Percentiles rank a stretch among this genome's conserved stretches.
Conservation (phyloP, 2,329 filamentous ascomycete species). For the Coniochaeta sp. region DNA sequence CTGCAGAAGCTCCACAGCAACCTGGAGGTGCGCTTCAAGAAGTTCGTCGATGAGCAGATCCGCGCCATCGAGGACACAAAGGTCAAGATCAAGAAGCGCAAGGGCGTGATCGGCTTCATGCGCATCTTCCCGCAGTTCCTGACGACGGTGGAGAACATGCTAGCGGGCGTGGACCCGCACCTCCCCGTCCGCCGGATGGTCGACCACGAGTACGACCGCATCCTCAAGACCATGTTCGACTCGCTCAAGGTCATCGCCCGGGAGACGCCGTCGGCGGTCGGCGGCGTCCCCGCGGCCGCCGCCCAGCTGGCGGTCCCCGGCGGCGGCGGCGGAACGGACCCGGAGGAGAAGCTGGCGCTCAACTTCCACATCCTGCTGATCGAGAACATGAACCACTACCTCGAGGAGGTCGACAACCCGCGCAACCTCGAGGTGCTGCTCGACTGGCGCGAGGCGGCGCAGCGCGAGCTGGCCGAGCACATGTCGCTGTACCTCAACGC, state of each 20-base stretch:
- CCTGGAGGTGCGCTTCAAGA: constrained; percentile 69
- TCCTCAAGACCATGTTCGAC: constrained; percentile 95
- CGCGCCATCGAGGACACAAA: constrained; percentile 96
- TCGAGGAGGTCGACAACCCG: constrained; percentile 81
- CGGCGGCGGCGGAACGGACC: constrained; percentile 29
- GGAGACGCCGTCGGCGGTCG: constrained; percentile 55
- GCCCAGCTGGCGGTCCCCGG: background rate
- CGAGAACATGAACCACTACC: constrained; percentile 97
- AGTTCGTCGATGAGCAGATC: constrained; percentile 91
- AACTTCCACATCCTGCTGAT: constrained; percentile 97
- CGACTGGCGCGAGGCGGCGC: constrained; percentile 74
- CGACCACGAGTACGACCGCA: constrained; percentile 79
- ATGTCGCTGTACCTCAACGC: constrained; percentile 80
- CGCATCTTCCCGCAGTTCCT: constrained; percentile 86
- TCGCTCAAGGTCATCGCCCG: constrained; percentile 88
- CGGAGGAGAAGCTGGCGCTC: constrained; percentile 90
- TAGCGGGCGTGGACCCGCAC: constrained; percentile 48
- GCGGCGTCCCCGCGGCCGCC: constrained; percentile 10
- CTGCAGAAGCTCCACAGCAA: constrained; percentile 73
- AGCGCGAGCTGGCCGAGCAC: constrained; percentile 75
- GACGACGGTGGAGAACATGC: constrained; percentile 76
- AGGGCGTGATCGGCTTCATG: constrained; percentile 93
- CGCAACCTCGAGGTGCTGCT: constrained; percentile 68
- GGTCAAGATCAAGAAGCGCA: constrained; percentile 97
- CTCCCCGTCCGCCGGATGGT: constrained; percentile 67